Conservation (phyloP, 179 eudicot genomes). For the Silene noctiflora region DNA sequence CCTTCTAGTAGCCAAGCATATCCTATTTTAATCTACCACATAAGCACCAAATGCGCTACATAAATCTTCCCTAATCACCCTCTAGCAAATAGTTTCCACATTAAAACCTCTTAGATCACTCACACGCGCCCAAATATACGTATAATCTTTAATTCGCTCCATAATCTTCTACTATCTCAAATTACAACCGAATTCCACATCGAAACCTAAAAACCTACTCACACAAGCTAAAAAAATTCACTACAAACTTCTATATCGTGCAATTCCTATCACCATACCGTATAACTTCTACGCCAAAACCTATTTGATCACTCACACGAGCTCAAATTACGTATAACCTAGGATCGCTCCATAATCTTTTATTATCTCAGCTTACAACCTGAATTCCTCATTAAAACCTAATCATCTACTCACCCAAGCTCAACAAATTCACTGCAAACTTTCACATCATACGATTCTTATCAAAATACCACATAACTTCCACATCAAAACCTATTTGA, state of each 20-base stretch:
- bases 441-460: not conserved
- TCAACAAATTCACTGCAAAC: not conserved
- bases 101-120: not conserved
- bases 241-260: not conserved
- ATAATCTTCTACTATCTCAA: not conserved
- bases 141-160: not conserved
- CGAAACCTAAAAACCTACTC: not conserved
- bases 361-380: not conserved
- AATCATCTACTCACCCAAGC: too few relatives aligned
- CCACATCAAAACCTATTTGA: not conserved
- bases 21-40: constrained; percentile 1
- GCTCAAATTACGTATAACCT: not conserved
- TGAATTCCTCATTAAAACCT: not conserved
- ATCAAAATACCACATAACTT: not conserved
- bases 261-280: not conserved
- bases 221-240: not conserved
- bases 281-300: not conserved
- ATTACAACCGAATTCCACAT: not conserved
- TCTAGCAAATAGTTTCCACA: not conserved
- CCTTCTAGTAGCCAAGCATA: not conserved
- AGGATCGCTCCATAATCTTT: not conserved
- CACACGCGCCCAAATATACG: not conserved
- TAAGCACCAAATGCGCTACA: not conserved
- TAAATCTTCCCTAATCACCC: not conserved
- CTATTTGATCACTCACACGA: not conserved